These are phyloP conservation scores for Hibiscus tridactylites DNA, from an alignment of 345 rosid species.

Conservation along the genomic window DNA sequence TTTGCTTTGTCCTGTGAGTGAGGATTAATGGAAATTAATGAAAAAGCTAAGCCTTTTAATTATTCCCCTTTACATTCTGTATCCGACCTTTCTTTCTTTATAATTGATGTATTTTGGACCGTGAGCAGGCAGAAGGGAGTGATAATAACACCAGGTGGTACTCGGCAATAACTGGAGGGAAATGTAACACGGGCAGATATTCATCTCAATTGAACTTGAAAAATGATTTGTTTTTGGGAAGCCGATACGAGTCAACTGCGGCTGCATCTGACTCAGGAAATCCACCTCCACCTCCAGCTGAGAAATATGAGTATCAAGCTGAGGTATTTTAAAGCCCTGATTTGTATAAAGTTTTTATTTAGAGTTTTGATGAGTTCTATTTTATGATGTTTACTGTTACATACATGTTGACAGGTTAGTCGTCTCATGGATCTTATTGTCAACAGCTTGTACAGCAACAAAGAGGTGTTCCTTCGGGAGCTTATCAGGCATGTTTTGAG, in stretches of 20 bases:
- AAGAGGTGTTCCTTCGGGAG: conserved; percentile 96
- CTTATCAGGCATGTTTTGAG: conserved; percentile 57
- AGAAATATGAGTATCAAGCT: conserved; percentile 93
- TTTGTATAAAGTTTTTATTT: neutral
- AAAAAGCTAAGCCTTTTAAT: neutral
- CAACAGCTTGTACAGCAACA: conserved; percentile 89
- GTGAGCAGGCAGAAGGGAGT: conserved; percentile 34
- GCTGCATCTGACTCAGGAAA: conserved; percentile 53
- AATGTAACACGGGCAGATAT: conserved; percentile 14
- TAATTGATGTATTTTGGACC: neutral
- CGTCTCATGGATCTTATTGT: conserved; percentile 99
- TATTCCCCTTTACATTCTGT: neutral
- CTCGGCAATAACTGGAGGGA: conserved; percentile 40
- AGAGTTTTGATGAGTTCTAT: neutral
- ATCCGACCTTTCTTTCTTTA: neutral
- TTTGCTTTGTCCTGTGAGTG: no score
- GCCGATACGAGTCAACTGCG: conserved; percentile 55
- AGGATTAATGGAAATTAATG: neutral
- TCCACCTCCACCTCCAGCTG: conserved; percentile 43
- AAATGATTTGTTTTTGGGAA: conserved; percentile 31
- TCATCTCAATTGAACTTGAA: conserved; percentile 25
- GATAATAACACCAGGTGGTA: conserved; percentile 45
- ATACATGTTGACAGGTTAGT: conserved; percentile 57
- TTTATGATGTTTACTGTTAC: neutral
- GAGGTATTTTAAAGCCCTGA: conserved; percentile 38